These are phyloP conservation scores for Blastocrithidia nonstop DNA, from an alignment of 208 protist species.

Conservation along the genomic window DNA sequence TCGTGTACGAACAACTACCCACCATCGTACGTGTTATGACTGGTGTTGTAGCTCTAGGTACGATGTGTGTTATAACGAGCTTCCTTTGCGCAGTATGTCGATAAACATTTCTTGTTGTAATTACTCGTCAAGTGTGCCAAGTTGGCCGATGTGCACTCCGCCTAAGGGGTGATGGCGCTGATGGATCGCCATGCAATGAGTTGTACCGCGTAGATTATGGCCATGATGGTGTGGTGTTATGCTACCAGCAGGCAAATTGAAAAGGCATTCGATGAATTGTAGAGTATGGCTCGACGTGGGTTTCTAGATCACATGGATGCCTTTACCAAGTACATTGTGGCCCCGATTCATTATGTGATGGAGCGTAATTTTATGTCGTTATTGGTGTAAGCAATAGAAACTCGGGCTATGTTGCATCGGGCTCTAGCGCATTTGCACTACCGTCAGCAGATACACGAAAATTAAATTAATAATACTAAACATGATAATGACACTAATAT, in stretches of 20 bases:
- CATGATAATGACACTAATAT: no score
- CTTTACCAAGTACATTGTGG: conserved; percentile 43
- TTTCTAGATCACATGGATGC: conserved; percentile 58
- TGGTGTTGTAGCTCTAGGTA: conserved; percentile 71
- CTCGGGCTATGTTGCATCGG: conserved; percentile 17
- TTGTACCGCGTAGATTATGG: conserved; percentile 58
- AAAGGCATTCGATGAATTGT: conserved; percentile 57
- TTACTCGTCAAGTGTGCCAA: conserved; percentile 66
- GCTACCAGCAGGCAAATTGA: conserved; percentile 44
- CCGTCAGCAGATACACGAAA: no score
- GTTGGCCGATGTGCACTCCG: conserved; percentile 45
- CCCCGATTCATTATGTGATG: conserved; percentile 56
- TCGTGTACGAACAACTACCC: conserved; percentile 38
- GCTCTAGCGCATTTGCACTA: conserved; percentile 39
- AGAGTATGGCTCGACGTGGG: conserved; percentile 66
- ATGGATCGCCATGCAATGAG: conserved; percentile 73
- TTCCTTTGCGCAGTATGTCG: conserved; percentile 55
- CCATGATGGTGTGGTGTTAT: conserved; percentile 61
- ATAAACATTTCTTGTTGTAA: conserved; percentile 52
- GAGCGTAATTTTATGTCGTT: conserved; percentile 62
- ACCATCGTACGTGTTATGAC: conserved; percentile 66
- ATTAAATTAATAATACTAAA: no score
- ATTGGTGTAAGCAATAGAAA: conserved; percentile 33
- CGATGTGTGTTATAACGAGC: conserved; percentile 65
- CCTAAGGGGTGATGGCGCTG: conserved; percentile 48